These are phyloP conservation scores for Tetraselmis striata DNA, from an alignment of 139 green algal genomes.

Conservation along the genomic window DNA sequence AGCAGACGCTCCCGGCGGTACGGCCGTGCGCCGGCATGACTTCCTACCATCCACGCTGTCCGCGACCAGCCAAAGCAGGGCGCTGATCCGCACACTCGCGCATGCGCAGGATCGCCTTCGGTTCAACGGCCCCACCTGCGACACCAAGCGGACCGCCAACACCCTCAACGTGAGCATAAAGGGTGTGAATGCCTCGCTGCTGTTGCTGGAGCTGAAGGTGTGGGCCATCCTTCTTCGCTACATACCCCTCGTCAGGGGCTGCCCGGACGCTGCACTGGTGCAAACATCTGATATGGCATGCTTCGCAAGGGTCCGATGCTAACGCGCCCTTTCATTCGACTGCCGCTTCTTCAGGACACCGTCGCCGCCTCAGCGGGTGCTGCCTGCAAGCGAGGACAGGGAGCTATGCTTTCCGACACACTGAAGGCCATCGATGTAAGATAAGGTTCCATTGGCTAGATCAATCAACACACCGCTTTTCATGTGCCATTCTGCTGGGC, in stretches of 20 bases:
- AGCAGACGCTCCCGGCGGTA: background rate
- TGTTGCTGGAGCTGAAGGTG: constrained; percentile 48
- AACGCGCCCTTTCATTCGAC: too few species aligned
- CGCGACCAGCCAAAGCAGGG: too few species aligned
- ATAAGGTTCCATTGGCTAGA: background rate
- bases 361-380: constrained; percentile 60
- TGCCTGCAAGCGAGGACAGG: constrained; percentile 56
- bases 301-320: too few species aligned
- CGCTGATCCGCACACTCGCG: background rate
- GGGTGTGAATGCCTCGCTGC: constrained; percentile 31
- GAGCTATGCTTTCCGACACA: background rate
- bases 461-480: background rate
- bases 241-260: too few species aligned
- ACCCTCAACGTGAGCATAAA: constrained; percentile 68
- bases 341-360: too few species aligned
- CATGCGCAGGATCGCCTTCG: constrained; percentile 15
- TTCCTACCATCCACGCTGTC: too few species aligned
- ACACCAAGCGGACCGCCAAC: constrained; percentile 55
- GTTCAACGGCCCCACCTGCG: constrained; percentile 53
- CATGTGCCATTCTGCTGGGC: too few species aligned
- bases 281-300: too few species aligned
- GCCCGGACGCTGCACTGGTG: too few species aligned
- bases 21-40: too few species aligned
- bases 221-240: too few species aligned
- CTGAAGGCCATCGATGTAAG: background rate